Evolutionary conservation across 371 early-diverging fungal species (phyloP), one percentile per base, ranked within the genome.

Genomic region (Rhizomucor miehei): DNA sequence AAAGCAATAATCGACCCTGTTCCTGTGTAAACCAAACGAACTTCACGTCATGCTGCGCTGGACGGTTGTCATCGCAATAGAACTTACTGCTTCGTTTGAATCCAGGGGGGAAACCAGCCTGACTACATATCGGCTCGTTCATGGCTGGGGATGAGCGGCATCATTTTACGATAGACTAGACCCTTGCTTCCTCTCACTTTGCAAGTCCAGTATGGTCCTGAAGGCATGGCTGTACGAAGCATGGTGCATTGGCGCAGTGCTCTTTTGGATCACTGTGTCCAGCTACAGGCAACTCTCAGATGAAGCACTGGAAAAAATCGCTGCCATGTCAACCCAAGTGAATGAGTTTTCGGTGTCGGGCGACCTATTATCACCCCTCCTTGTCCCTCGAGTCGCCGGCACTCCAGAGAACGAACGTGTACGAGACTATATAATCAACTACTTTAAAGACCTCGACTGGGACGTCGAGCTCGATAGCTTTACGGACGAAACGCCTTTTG

Each of bases 401-500:
- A 84, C 93, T 2, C 68, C 68, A 6, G 81, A 75, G 24, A 88
- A 90, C 62, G 60, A 48, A 0, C 71, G 71, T 14, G 92, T 93
- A 3, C 88, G 87, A 37, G 41, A 79, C 0, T 83, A 82, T 55
- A 85, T 95, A 20, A 73, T 75, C 5, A 62, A 75, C 20, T 72
- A 81, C 39, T 81, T 93, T 48, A 63, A 60, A 6, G 61, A 56
- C 4, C 69, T 86, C n/a, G 68, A 66, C 14, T 95, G 92, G 86
- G 65, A 81, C 43, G 79, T 94, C 4, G 89, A 92, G 48, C 52
- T 77, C 52, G 92, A 93, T 67, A 54, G 62, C 11, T 93, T 94
- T 56, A 76, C 65, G 8, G 87, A 77, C n/a, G 51, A 56, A 6
- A 94, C 94, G 4, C 93, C 94, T 1, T 63, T 68, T 45, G 95